Conservation (phyloP, 768 basidiomycete species). For the Lepiota subincarnata region DNA sequence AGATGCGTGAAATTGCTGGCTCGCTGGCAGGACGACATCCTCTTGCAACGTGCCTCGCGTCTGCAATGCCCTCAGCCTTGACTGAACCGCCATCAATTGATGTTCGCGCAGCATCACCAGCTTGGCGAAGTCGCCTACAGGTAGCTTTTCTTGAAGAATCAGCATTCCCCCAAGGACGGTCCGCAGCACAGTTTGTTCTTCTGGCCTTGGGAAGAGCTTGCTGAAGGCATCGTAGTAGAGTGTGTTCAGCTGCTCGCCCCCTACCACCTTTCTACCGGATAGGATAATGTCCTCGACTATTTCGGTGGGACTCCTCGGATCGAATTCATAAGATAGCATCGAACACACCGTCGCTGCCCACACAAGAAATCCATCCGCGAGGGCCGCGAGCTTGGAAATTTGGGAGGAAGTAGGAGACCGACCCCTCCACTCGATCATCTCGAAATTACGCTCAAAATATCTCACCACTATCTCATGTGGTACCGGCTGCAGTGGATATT, state of each 20-base stretch:
- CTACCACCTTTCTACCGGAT: neutral
- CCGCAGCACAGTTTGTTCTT: neutral
- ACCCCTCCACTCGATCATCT: neutral
- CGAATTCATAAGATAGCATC: neutral
- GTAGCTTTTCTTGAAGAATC: neutral
- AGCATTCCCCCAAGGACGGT: neutral
- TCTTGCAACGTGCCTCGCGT: neutral
- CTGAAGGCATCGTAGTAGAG: neutral
- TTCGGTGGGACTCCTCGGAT: neutral
- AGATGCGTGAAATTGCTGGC: neutral
- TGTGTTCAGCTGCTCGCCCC: neutral
- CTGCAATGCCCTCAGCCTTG: neutral
- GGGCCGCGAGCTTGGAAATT: neutral
- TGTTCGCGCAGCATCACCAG: neutral
- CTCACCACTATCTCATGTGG: neutral
- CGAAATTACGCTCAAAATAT: neutral
- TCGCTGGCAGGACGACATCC: neutral
- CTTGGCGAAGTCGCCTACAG: neutral
- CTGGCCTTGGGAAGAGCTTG: neutral
- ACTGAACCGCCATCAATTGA: neutral
- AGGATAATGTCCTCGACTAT: neutral
- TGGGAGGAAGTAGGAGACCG: neutral
- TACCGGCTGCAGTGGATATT: neutral
- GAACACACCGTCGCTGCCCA: neutral
- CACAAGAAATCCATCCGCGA: neutral